Evolutionary conservation across 495 filamentous ascomycete genomes (phyloP).

Genomic region (Xylaria palmicola): DNA sequence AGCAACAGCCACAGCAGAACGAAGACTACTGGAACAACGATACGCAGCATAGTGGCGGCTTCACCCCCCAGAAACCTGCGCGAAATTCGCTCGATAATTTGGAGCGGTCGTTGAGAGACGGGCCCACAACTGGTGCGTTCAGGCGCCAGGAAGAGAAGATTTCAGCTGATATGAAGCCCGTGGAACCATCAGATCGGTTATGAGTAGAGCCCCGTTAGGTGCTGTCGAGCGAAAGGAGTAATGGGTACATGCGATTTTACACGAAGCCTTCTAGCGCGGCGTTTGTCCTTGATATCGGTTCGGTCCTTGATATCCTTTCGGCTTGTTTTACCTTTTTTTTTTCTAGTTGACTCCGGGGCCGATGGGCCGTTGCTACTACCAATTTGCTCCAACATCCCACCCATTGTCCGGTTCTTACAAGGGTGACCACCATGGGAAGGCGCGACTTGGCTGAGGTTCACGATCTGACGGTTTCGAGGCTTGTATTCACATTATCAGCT

Average conservation of each 20-base stretch:
- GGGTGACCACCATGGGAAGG: neutral
- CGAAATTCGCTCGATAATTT: slow-evolving; percentile 23
- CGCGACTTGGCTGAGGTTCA: neutral
- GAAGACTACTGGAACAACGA: neutral
- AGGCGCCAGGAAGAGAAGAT: slow-evolving; percentile 20
- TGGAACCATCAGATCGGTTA: slow-evolving; percentile 26
- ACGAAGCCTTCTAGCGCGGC: slow-evolving; percentile 12
- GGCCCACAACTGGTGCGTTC: slow-evolving; percentile 24
- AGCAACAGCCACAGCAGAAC: neutral
- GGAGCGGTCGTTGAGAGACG: slow-evolving; percentile 22
- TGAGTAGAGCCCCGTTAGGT: neutral
- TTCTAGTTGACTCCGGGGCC: neutral
- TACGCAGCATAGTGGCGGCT: neutral
- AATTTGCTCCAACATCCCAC: neutral
- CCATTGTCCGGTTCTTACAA: neutral
- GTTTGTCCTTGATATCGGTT: slow-evolving; percentile 12
- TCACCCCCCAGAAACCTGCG: neutral
- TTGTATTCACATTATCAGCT: neutral
- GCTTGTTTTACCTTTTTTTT: neutral
- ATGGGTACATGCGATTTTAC: neutral
- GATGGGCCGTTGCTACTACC: neutral
- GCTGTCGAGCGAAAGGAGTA: neutral
- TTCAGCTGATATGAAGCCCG: slow-evolving; percentile 29
- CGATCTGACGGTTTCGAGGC: neutral
- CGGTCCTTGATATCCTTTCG: neutral